Evolutionary conservation across 2,329 filamentous ascomycete genomes (phyloP), one percentile per base, ranked within the genome.

Genomic region (Calonectria pauciramosa): DNA sequence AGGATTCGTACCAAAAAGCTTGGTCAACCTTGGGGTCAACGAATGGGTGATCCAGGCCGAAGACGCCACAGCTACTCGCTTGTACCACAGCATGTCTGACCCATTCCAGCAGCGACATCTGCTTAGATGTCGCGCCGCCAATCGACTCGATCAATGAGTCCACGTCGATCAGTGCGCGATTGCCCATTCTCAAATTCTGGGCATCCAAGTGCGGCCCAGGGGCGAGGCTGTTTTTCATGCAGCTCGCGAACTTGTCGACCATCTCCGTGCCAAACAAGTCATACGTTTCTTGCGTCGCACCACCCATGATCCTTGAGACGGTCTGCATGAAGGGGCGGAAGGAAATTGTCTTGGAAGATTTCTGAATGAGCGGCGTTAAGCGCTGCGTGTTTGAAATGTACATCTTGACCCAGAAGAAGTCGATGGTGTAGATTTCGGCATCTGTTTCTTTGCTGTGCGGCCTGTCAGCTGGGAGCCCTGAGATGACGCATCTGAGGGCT

Each of bases 251-350:
- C 0, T 67, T 68, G 30, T 78, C 75, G 1, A 71, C 23, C 59
- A 76, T 54, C 2, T 77, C 75, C 0, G 63, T 72, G 2, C 78
- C 78, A 34, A 79, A 78, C 1, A 73, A n/a, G 3, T 78, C 72
- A 3, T 68, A 71, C 0, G 76, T 78, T 32, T 76, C 73, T 0
- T 74, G 32, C 0, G 54, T 72, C 0, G 78, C 75, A n/a, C 68
- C 76, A 0, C 76, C 78, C 77, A 79, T 76, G 8, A 63, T 16
- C 38, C 60, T 78, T 0, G 75, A 28, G 4, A 69, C 73, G 6
- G 77, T 77, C 6, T 82, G 81, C 44, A 83, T 72, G 2, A 83
- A 80, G 0, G 82, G 82, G 0, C 78, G 78, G 68, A 83, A 83
- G 5, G 80, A 80, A 0, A 83, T 60, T 0, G 78, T 79, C 26